These are phyloP conservation scores for Voacanga thouarsii DNA, from an alignment of 257 asterid species.

Conservation along the genomic window DNA sequence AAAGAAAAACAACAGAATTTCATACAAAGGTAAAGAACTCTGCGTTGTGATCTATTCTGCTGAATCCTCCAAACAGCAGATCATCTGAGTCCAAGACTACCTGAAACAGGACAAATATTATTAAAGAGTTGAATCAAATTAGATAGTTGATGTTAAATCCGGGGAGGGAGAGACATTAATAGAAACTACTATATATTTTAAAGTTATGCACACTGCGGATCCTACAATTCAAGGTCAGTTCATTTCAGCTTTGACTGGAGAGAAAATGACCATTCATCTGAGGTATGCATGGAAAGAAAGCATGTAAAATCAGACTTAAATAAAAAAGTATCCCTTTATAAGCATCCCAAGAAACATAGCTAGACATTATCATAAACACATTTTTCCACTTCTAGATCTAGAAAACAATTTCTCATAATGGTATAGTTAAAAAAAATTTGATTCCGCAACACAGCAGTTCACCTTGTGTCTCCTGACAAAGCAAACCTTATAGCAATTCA, in stretches of 20 bases:
- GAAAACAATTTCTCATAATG: background rate
- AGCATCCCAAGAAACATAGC: background rate
- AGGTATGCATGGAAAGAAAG: background rate
- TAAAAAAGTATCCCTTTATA: background rate
- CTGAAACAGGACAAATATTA: slow-evolving; percentile 34
- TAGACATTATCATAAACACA: background rate
- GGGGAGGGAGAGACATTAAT: background rate
- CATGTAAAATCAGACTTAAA: background rate
- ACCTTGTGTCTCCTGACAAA: background rate
- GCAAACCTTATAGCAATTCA: background rate
- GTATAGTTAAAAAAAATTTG: background rate
- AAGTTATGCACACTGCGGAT: background rate
- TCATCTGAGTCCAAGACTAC: slow-evolving; percentile 81
- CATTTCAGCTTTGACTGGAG: background rate
- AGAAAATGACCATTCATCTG: background rate
- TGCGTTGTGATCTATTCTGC: slow-evolving; percentile 61
- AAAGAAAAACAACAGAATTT: background rate
- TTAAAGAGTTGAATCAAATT: background rate
- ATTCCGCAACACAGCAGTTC: background rate
- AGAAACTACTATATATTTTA: background rate
- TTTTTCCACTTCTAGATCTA: background rate
- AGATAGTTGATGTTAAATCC: background rate
- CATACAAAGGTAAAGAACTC: slow-evolving; percentile 86
- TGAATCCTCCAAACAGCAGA: slow-evolving; percentile 67
- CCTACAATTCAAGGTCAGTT: background rate